phyloP scores from a whole-genome alignment of 1,284 basidiomycete genomes.

The Porogramme epimiltina region DNA sequence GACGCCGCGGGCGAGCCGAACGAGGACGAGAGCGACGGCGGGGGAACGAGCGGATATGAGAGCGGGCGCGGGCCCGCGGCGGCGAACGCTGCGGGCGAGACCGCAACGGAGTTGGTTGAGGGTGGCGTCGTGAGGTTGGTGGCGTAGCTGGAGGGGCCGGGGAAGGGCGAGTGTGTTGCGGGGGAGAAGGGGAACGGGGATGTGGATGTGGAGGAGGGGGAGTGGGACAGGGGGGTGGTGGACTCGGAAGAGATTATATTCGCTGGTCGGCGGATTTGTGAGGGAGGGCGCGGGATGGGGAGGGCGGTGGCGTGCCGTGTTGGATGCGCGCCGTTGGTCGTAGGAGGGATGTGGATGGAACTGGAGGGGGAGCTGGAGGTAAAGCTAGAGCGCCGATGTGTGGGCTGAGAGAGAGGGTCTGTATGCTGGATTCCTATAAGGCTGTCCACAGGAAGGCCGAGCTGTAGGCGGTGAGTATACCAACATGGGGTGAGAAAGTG shows the following conservation, averaged over 20 bases:
- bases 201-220: conserved; percentile 56
- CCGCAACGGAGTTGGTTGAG: conserved; percentile 49
- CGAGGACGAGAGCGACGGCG: conserved; percentile 71
- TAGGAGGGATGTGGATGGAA: conserved; percentile 39
- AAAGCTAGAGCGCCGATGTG: conserved; percentile 55
- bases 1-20: conserved; percentile 62
- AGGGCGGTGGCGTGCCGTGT: conserved; percentile 45
- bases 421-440: conserved; percentile 64
- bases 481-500: neutral
- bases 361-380: conserved; percentile 48
- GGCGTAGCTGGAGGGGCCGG: conserved; percentile 55
- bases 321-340: conserved; percentile 28
- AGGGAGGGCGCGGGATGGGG: conserved; percentile 68
- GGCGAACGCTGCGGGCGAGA: conserved; percentile 37
- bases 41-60: conserved; percentile 62
- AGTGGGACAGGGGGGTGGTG: conserved; percentile 63
- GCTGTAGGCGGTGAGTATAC: conserved; percentile 37
- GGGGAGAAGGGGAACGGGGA: conserved; percentile 59
- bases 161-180: conserved; percentile 54
- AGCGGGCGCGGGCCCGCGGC: conserved; percentile 38
- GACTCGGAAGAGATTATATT: conserved; percentile 41
- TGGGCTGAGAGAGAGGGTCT: conserved; percentile 71
- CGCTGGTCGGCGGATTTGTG: conserved; percentile 57
- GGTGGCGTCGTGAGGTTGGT: conserved; percentile 70
- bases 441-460: conserved; percentile 73